These are phyloP conservation scores for Russula virescens DNA, from an alignment of 768 basidiomycete genomes.

Conservation along the genomic window DNA sequence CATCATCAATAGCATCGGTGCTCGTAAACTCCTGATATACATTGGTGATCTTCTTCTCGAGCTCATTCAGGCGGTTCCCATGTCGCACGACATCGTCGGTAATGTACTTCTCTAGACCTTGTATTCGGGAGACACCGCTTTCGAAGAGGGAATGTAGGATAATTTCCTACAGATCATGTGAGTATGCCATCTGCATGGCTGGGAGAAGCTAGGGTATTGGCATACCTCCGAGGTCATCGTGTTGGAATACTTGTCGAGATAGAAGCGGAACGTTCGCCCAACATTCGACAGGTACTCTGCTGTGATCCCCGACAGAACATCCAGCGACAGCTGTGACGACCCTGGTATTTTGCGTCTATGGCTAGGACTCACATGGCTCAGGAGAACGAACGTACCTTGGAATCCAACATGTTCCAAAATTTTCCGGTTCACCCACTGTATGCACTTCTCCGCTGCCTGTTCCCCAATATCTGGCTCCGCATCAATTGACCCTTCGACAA, in stretches of 20 bases:
- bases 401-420: conserved; percentile 88
- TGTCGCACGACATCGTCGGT: conserved; percentile 84
- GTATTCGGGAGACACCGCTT: conserved; percentile 71
- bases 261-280: conserved; percentile 76
- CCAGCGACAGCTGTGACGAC: conserved; percentile 66
- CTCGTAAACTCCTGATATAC: conserved; percentile 67
- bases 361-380: neutral
- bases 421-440: conserved; percentile 68
- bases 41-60: conserved; percentile 80
- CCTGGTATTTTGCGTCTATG: conserved; percentile 37
- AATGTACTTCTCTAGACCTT: conserved; percentile 82
- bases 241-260: conserved; percentile 72
- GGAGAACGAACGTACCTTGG: conserved; percentile 54
- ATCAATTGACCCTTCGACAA: conserved; percentile 25
- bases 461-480: conserved; percentile 49
- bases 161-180: conserved; percentile 64
- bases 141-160: conserved; percentile 88
- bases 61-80: conserved; percentile 64
- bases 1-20: conserved; percentile 51
- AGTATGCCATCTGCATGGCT: neutral
- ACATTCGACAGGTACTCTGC: conserved; percentile 81
- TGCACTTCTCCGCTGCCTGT: conserved; percentile 54
- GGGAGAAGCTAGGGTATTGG: conserved; percentile 2
- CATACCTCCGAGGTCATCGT: conserved; percentile 83
- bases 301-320: conserved; percentile 70